Percentiles rank a stretch among this genome's conserved stretches.
Evolutionary conservation across 768 basidiomycete species (phyloP).

Genomic region (Pleurotus eryngii): DNA sequence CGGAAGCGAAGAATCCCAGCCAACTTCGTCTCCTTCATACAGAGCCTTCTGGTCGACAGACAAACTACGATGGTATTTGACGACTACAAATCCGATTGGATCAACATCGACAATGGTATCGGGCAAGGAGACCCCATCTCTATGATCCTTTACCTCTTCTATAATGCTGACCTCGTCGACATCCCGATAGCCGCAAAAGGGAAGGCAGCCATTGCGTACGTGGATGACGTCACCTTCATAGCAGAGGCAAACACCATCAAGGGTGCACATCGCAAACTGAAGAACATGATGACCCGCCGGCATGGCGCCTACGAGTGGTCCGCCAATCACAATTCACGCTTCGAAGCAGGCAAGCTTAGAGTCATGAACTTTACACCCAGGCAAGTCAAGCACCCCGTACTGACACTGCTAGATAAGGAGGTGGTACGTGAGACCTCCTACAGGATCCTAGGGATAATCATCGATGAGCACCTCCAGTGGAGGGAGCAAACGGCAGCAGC

Average conservation of each 20-base stretch:
- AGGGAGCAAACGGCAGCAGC: background rate
- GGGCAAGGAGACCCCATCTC: background rate
- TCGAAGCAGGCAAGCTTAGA: background rate
- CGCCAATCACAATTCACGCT: background rate
- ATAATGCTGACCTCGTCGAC: background rate
- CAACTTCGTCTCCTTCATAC: background rate
- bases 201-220: background rate
- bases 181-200: background rate
- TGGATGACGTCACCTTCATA: background rate
- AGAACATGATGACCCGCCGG: background rate
- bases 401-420: background rate
- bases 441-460: background rate
- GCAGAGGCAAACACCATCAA: background rate
- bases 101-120: background rate
- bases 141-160: background rate
- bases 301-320: background rate
- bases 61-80: background rate
- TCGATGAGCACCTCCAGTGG: background rate
- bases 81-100: background rate
- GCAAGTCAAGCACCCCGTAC: background rate
- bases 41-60: background rate
- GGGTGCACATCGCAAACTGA: background rate
- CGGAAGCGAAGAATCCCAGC: background rate
- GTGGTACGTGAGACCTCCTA: background rate
- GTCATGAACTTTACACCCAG: slow-evolving; percentile 10